A percentile compares a stretch with the other conserved stretches of the same genome.
These are phyloP conservation scores for Peniophora sp. DNA, from an alignment of 1,284 basidiomycete genomes.

Conservation along the genomic window DNA sequence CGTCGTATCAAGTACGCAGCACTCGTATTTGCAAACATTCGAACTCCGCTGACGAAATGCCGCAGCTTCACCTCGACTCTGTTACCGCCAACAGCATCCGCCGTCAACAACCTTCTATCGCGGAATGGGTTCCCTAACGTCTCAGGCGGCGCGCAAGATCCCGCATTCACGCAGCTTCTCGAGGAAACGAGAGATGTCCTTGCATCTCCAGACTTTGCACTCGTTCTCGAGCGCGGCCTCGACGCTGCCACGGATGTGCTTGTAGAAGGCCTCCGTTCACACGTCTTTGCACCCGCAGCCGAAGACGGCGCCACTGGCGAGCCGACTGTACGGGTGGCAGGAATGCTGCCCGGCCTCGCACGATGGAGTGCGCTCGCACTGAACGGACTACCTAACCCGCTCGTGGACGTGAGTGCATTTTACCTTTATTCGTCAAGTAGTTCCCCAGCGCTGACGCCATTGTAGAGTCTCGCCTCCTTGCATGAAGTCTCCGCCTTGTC, in stretches of 20 bases:
- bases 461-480: slow-evolving; percentile 21
- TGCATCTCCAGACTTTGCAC: slow-evolving; percentile 60
- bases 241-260: slow-evolving; percentile 57
- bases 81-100: slow-evolving; percentile 63
- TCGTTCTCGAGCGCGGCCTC: slow-evolving; percentile 60
- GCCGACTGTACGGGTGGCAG: slow-evolving; percentile 58
- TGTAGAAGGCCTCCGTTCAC: slow-evolving; percentile 44
- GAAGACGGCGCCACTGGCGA: slow-evolving; percentile 21
- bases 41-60: not conserved
- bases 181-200: slow-evolving; percentile 62
- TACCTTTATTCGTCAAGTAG: slow-evolving; percentile 5
- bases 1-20: slow-evolving; percentile 41
- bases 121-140: slow-evolving; percentile 44
- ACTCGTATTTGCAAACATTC: slow-evolving; percentile 2
- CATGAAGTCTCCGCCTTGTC: slow-evolving; percentile 24
- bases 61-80: slow-evolving; percentile 66
- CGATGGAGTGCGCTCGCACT: slow-evolving; percentile 70
- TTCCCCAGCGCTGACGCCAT: too few relatives aligned
- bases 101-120: slow-evolving; percentile 57
- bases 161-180: slow-evolving; percentile 56
- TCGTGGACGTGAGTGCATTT: slow-evolving; percentile 66
- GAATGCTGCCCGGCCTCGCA: slow-evolving; percentile 70
- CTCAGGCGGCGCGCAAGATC: slow-evolving; percentile 27
- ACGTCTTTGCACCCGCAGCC: slow-evolving; percentile 37
- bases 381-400: slow-evolving; percentile 70